phyloP scores from a whole-genome alignment of 306 rosid species.

The Argentina anserina region DNA sequence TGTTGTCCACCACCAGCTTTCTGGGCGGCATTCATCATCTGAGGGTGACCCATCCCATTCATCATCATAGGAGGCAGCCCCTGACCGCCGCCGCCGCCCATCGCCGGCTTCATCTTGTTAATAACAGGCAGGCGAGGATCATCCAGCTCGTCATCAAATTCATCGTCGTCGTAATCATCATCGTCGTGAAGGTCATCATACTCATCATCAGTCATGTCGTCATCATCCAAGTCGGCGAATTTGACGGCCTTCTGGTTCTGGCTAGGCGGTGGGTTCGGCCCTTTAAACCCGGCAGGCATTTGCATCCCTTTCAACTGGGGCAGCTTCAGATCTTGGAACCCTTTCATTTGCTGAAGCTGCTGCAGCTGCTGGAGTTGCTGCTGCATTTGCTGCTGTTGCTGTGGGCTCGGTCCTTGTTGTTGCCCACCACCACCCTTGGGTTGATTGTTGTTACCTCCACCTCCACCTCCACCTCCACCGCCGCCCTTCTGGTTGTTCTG shows the following conservation, averaged over 20 bases:
- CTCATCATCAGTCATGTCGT: conserved; percentile 46
- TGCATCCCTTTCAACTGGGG: conserved; percentile 63
- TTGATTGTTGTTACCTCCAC: conserved; percentile 25
- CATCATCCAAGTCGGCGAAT: conserved; percentile 45
- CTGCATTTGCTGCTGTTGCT: conserved; percentile 14
- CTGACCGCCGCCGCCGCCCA: conserved; percentile 45
- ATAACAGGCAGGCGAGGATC: conserved; percentile 29
- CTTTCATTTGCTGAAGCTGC: conserved; percentile 75
- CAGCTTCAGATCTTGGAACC: conserved; percentile 64
- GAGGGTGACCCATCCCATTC: conserved; percentile 38
- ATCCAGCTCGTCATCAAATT: conserved; percentile 53
- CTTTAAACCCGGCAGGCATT: conserved; percentile 26
- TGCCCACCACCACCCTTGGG: conserved; percentile 55
- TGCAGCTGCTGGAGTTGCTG: conserved; percentile 32
- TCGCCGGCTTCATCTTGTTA: conserved; percentile 51
- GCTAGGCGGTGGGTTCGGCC: conserved; percentile 35
- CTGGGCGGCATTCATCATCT: conserved; percentile 45
- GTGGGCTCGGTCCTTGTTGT: conserved; percentile 22
- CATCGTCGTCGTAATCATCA: conserved; percentile 34
- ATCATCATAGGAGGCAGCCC: conserved; percentile 44
- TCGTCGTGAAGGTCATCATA: conserved; percentile 32
- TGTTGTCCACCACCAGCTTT: conserved; percentile 36
- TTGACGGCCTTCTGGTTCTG: conserved; percentile 52
- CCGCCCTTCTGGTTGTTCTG: conserved; percentile 51
- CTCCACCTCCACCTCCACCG: background rate